Conservation (phyloP, 2,329 filamentous ascomycete species). For the Xylaria sp. region DNA sequence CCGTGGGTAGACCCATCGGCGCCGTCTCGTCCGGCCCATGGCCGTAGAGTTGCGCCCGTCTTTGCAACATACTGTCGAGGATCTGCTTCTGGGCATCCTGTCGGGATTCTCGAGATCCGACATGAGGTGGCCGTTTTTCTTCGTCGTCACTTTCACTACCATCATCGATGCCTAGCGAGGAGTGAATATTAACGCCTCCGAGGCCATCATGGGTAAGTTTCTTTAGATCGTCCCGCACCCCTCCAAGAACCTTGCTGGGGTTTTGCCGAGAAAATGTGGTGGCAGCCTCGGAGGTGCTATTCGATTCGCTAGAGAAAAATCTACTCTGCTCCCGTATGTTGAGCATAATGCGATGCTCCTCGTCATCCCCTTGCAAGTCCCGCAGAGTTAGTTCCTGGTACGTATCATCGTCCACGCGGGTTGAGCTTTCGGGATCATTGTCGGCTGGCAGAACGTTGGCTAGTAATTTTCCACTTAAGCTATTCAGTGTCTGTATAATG, state of each 20-base stretch:
- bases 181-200: slow-evolving; percentile 69
- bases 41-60: slow-evolving; percentile 68
- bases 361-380: slow-evolving; percentile 79
- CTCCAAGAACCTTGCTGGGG: slow-evolving; percentile 73
- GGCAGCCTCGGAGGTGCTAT: slow-evolving; percentile 57
- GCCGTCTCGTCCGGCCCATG: slow-evolving; percentile 59
- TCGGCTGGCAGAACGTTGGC: slow-evolving; percentile 85
- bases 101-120: slow-evolving; percentile 77
- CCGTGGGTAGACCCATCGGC: slow-evolving; percentile 66
- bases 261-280: slow-evolving; percentile 74
- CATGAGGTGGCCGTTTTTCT: slow-evolving; percentile 63
- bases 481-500: slow-evolving; percentile 90
- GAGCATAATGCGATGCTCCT: slow-evolving; percentile 82
- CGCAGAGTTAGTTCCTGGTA: slow-evolving; percentile 80
- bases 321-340: slow-evolving; percentile 88
- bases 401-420: slow-evolving; percentile 77
- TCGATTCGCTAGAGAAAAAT: slow-evolving; percentile 76
- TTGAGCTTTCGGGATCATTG: slow-evolving; percentile 67
- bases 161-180: slow-evolving; percentile 74
- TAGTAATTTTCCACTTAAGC: slow-evolving; percentile 92
- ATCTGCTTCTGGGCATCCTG: slow-evolving; percentile 73
- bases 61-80: slow-evolving; percentile 71
- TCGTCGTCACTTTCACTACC: slow-evolving; percentile 76
- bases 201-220: slow-evolving; percentile 60
- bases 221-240: slow-evolving; percentile 71